Percentiles rank a stretch among this genome's conserved stretches.
These are phyloP conservation scores for Nakazawaea anatomiae DNA, from an alignment of 805 yeast species.

Conservation along the genomic window DNA sequence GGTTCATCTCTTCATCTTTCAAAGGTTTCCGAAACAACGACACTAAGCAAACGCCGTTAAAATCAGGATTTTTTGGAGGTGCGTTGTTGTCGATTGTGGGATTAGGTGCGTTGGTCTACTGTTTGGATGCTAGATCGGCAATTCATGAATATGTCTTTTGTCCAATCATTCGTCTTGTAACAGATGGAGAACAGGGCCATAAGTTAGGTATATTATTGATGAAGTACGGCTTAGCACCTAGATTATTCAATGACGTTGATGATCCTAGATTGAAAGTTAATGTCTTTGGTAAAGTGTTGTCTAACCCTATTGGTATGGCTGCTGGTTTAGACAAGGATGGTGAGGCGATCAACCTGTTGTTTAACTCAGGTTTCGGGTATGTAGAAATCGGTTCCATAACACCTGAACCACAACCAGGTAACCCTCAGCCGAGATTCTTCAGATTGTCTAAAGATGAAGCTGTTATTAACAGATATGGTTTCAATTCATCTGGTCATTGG, in stretches of 20 bases:
- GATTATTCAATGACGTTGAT: constrained; percentile 46
- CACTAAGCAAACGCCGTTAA: constrained; percentile 2
- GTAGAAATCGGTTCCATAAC: constrained; percentile 93
- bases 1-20: not conserved
- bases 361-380: constrained; percentile 76
- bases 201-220: constrained; percentile 62
- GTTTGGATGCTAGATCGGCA: constrained; percentile 76
- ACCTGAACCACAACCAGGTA: constrained; percentile 90
- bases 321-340: constrained; percentile 96
- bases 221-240: constrained; percentile 66
- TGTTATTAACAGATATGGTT: constrained; percentile 91
- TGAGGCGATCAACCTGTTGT: constrained; percentile 79
- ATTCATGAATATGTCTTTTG: constrained; percentile 76
- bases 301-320: constrained; percentile 85
- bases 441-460: constrained; percentile 82
- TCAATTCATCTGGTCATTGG: constrained; percentile 86
- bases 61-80: constrained; percentile 5
- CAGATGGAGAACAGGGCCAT: constrained; percentile 88
- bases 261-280: constrained; percentile 49
- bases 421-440: constrained; percentile 89
- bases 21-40: not conserved
- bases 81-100: constrained; percentile 16
- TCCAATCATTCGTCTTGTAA: constrained; percentile 62
- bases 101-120: constrained; percentile 40
- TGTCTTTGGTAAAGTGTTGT: constrained; percentile 59